Evolutionary conservation across 352 stramenopile species (phyloP).

Genomic region (Hyaloperonospora brassicae): DNA sequence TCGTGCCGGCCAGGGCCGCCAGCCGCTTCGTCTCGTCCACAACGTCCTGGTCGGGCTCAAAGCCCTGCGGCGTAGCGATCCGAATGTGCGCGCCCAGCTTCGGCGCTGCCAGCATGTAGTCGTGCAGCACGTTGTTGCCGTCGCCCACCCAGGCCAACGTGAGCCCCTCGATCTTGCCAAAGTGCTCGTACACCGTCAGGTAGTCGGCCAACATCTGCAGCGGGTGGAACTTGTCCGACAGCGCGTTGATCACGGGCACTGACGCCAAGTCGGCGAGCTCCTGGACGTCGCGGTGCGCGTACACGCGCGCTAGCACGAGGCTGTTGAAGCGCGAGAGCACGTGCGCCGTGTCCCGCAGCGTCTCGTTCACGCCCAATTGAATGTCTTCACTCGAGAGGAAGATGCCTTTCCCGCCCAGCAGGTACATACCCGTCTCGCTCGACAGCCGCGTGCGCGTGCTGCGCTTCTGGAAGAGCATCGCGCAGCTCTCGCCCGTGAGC

Average conservation of each 20-base stretch:
- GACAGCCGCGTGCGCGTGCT: slow-evolving; percentile 89
- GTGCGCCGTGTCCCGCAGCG: slow-evolving; percentile 84
- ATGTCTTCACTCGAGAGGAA: slow-evolving; percentile 97
- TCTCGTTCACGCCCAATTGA: slow-evolving; percentile 97
- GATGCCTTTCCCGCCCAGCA: slow-evolving; percentile 93
- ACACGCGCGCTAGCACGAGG: slow-evolving; percentile 94
- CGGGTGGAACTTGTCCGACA: slow-evolving; percentile 97
- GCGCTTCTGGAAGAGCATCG: slow-evolving; percentile 93
- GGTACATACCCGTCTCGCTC: slow-evolving; percentile 93
- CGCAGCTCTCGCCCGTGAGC: slow-evolving; percentile 70
- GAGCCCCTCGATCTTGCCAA: slow-evolving; percentile 80
- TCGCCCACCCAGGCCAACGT: slow-evolving; percentile 97
- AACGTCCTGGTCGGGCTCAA: slow-evolving; percentile 87
- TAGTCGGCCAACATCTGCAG: slow-evolving; percentile 97
- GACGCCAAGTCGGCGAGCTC: slow-evolving; percentile 87
- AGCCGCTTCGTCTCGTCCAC: slow-evolving; percentile 86
- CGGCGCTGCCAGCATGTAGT: slow-evolving; percentile 93
- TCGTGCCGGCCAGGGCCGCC: slow-evolving; percentile 59
- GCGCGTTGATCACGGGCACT: slow-evolving; percentile 96
- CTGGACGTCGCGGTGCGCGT: slow-evolving; percentile 82
- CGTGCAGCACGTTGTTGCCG: slow-evolving; percentile 96
- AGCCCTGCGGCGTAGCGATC: slow-evolving; percentile 91
- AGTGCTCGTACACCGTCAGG: slow-evolving; percentile 91
- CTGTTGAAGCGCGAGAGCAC: slow-evolving; percentile 93
- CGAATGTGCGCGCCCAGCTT: slow-evolving; percentile 86